Evolutionary conservation across 2,329 filamentous ascomycete species (phyloP), one percentile per base, ranked within the genome.

Genomic region (Xylaria sp.): DNA sequence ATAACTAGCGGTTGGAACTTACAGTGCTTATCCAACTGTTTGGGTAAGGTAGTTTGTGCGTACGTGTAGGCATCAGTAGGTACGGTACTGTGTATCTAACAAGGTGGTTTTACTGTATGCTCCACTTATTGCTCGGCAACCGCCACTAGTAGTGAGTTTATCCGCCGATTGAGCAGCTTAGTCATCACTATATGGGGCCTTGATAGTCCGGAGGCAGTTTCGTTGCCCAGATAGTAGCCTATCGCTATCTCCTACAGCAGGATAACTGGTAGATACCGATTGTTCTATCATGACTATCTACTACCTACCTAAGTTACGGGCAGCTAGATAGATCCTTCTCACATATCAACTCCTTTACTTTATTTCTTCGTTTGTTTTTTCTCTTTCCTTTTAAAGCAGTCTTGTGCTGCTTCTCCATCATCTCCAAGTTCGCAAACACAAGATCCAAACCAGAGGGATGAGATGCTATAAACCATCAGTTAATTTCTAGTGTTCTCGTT

Each of bases 81-180:
- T 27, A 27, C 24, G 2, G 24, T 47, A 47, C 42, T 9, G 42
- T 47, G n/a, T 47, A 47, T 47, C 17, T 47, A 47, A 17, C 14
- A 21, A n/a, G n/a, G n/a, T 34, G 2, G 4, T 17, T 17, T 1
- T 7, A 27, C 48, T 24, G 48, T 24, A 30, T 27, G 9, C 6
- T 14, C 21, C 19, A 14, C 48, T 30, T 19, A n/a, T 51, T 30
- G 48, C 21, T 19, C 12, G 48, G 21, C 19, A 4, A 27, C 12
- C 24, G 47, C 39, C 34, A n/a, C 32, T 24, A 48, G 21, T 14
- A 6, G 45, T 3, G 42, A 24, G 27, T 64, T 66, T 50, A 57
- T 63, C 62, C 62, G 68, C 51, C 21, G 60, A 63, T 66, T 55
- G 51, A 32, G 56, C 68, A 58, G 39, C 14, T 61, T 36, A 63